Evolutionary conservation across 352 stramenopile species (phyloP).

Genomic region (Globisporangium rhizosaccharum): DNA sequence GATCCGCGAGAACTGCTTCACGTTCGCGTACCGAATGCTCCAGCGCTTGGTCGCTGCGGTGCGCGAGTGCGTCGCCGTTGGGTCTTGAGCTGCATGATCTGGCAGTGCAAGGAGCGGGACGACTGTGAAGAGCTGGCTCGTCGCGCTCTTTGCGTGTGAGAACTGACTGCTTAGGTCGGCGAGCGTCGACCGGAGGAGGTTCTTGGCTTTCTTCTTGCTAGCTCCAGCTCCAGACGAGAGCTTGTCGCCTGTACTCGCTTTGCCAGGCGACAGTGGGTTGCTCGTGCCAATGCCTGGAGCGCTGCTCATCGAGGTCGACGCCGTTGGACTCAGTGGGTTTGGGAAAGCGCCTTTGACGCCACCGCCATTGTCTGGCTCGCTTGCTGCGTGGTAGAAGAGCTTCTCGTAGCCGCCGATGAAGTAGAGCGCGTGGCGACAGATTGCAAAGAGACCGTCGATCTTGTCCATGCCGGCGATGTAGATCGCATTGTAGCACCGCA

Average conservation of each 20-base stretch:
- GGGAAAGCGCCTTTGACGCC: neutral
- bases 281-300: neutral
- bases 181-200: slow-evolving; percentile 43
- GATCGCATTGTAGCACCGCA: slow-evolving; percentile 49
- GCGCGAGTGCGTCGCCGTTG: neutral
- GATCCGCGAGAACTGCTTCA: slow-evolving; percentile 76
- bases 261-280: slow-evolving; percentile 19
- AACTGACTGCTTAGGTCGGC: slow-evolving; percentile 47
- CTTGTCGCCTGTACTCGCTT: neutral
- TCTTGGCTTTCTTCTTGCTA: slow-evolving; percentile 45
- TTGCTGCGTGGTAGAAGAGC: slow-evolving; percentile 28
- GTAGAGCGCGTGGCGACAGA: slow-evolving; percentile 51
- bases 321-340: slow-evolving; percentile 10
- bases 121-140: slow-evolving; percentile 41
- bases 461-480: slow-evolving; percentile 61
- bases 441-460: slow-evolving; percentile 43
- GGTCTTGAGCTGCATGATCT: neutral
- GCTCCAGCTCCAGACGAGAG: slow-evolving; percentile 1
- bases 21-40: slow-evolving; percentile 53
- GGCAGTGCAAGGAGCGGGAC: slow-evolving; percentile 17
- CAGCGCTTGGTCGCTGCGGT: slow-evolving; percentile 24
- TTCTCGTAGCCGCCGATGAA: slow-evolving; percentile 69
- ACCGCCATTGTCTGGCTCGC: slow-evolving; percentile 1
- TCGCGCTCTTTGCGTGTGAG: slow-evolving; percentile 25
- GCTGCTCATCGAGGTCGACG: neutral